phyloP scores from a whole-genome alignment of 345 rosid genomes.

The Populus ilicifolia region DNA sequence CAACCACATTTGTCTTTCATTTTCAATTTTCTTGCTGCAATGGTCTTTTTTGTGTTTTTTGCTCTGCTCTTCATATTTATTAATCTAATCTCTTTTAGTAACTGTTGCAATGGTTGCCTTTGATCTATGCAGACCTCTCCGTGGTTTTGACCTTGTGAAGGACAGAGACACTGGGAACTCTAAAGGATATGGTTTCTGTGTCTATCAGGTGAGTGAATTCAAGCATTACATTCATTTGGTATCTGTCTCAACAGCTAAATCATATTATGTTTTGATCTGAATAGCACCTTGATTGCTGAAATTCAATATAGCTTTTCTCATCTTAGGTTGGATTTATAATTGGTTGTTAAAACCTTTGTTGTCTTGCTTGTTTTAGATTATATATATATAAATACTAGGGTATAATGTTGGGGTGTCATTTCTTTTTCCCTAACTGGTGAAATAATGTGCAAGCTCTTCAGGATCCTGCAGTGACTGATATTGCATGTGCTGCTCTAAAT shows the following conservation, averaged over 20 bases:
- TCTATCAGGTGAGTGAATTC: slow-evolving; percentile 43
- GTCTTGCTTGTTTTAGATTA: not conserved
- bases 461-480: slow-evolving; percentile 34
- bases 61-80: not conserved
- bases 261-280: not conserved
- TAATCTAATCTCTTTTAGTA: not conserved
- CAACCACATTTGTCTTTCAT: not conserved
- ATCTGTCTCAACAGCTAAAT: not conserved
- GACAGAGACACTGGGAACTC: slow-evolving; percentile 92
- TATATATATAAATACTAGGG: not conserved
- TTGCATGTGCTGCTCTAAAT: slow-evolving; percentile 35
- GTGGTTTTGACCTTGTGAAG: slow-evolving; percentile 84
- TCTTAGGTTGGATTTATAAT: not conserved
- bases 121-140: slow-evolving; percentile 37
- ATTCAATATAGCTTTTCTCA: not conserved
- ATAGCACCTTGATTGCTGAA: not conserved
- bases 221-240: not conserved
- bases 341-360: not conserved
- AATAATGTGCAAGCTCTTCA: not conserved
- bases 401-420: not conserved
- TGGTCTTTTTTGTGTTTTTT: not conserved
- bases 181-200: slow-evolving; percentile 83
- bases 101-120: not conserved
- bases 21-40: not conserved
- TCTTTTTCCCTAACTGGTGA: not conserved